phyloP scores from a whole-genome alignment of 331 rosid genomes.

The Ulmus americana region DNA sequence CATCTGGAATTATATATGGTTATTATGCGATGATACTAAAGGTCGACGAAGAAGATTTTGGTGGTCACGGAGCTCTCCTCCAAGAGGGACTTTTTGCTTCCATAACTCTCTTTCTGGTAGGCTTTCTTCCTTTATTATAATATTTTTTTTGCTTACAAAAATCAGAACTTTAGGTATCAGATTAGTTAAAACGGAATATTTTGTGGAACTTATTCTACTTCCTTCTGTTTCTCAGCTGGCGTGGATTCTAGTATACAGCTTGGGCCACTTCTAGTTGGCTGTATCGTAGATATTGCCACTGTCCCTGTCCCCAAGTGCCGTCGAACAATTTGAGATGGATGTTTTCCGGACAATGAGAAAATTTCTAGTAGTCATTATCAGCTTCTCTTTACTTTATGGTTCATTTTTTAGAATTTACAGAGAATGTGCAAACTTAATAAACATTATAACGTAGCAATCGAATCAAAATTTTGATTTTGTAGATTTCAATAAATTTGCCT shows the following conservation, averaged over 20 bases:
- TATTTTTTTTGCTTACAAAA: not conserved
- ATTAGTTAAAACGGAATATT: not conserved
- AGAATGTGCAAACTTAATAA: slow-evolving; percentile 13
- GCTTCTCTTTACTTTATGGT: slow-evolving; percentile 19
- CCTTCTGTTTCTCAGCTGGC: slow-evolving; percentile 57
- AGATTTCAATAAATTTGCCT: slow-evolving; percentile 19
- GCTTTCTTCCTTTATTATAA: slow-evolving; percentile 1
- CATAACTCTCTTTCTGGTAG: slow-evolving; percentile 86
- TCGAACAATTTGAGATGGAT: slow-evolving; percentile 15
- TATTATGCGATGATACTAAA: slow-evolving; percentile 75
- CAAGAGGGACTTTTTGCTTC: slow-evolving; percentile 99
- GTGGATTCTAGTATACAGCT: slow-evolving; percentile 86
- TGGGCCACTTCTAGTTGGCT: slow-evolving; percentile 78
- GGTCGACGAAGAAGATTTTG: slow-evolving; percentile 94
- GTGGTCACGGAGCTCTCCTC: slow-evolving; percentile 97
- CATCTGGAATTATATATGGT: slow-evolving; percentile 49
- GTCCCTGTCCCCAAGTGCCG: not conserved
- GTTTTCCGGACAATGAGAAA: slow-evolving; percentile 18
- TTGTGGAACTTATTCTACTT: slow-evolving; percentile 10
- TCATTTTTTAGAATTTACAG: slow-evolving; percentile 15
- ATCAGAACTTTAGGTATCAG: not conserved
- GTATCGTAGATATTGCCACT: slow-evolving; percentile 1
- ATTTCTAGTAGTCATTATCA: slow-evolving; percentile 20
- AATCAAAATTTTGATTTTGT: slow-evolving; percentile 19
- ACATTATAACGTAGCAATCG: slow-evolving; percentile 14